These are phyloP conservation scores for Westerdykella aurantiaca DNA, from an alignment of 2,329 filamentous ascomycete genomes.

Conservation along the genomic window DNA sequence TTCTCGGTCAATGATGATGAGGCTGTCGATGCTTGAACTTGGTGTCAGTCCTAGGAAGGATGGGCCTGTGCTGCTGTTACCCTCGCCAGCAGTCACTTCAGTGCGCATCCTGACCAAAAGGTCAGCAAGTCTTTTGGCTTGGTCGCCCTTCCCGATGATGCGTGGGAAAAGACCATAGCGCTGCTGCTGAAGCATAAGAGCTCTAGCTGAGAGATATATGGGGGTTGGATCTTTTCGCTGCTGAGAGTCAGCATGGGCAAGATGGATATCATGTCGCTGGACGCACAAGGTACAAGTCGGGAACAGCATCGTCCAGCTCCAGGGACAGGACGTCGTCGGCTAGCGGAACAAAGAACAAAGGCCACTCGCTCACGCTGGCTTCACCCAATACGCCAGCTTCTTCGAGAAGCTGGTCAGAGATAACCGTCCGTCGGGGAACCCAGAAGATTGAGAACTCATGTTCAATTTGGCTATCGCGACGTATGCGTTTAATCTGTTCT, in stretches of 20 bases:
- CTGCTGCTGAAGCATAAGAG: conserved; percentile 89
- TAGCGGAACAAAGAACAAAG: conserved; percentile 83
- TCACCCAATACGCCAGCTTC: conserved; percentile 91
- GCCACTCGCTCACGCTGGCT: conserved; percentile 79
- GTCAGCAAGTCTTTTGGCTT: conserved; percentile 82
- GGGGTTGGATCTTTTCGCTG: conserved; percentile 81
- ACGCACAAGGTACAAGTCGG: conserved; percentile 72
- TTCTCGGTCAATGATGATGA: conserved; percentile 93
- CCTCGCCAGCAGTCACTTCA: conserved; percentile 76
- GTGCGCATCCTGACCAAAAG: conserved; percentile 85
- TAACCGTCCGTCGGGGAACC: conserved; percentile 84
- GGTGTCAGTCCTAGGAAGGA: conserved; percentile 65
- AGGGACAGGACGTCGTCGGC: conserved; percentile 88
- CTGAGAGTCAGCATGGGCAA: conserved; percentile 17
- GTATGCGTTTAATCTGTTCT: conserved; percentile 89
- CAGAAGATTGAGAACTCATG: conserved; percentile 98
- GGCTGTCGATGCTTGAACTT: conserved; percentile 79
- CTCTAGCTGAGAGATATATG: conserved; percentile 82
- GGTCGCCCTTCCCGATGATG: conserved; percentile 92
- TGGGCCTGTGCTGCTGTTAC: conserved; percentile 51
- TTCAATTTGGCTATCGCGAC: conserved; percentile 78
- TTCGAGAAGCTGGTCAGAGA: conserved; percentile 87
- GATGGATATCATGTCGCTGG: neutral
- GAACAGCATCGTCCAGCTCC: conserved; percentile 80
- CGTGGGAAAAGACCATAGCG: conserved; percentile 89